A percentile compares a stretch with the other conserved stretches of the same genome.
phyloP scores from a whole-genome alignment of 1,284 basidiomycete species.

The Microbotryum lychnidis-dioicae region DNA sequence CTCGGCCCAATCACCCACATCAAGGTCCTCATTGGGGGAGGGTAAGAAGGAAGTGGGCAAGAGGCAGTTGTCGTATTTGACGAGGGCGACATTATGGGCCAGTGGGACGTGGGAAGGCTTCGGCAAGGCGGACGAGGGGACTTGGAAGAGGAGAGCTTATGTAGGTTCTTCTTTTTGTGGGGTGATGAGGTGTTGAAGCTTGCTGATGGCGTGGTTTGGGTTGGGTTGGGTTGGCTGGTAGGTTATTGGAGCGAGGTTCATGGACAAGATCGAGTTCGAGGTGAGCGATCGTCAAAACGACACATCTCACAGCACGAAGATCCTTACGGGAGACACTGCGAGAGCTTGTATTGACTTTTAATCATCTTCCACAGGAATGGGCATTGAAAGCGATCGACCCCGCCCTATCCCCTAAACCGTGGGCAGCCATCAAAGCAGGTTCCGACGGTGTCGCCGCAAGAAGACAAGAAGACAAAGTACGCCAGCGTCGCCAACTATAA shows the following conservation, averaged over 20 bases:
- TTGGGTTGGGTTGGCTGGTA: background rate
- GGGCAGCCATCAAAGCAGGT: background rate
- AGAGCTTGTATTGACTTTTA: no score
- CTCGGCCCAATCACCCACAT: no score
- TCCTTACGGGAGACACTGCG: background rate
- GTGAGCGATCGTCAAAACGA: no score
- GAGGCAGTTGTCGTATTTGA: background rate
- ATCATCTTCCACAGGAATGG: conserved; percentile 24
- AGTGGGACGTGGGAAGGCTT: conserved; percentile 30
- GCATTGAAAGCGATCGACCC: conserved; percentile 35
- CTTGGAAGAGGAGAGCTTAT: conserved; percentile 30
- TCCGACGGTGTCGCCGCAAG: background rate
- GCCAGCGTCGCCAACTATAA: background rate
- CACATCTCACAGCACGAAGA: no score
- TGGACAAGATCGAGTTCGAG: conserved; percentile 35
- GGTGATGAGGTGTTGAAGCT: background rate
- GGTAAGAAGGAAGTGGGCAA: background rate
- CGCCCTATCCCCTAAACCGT: conserved; percentile 27
- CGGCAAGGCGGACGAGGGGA: conserved; percentile 27
- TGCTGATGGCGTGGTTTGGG: background rate
- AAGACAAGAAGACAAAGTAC: background rate
- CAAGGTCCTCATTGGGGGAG: background rate
- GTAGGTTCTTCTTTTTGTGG: conserved; percentile 10
- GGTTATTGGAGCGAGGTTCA: conserved; percentile 29
- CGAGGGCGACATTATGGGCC: conserved; percentile 27